phyloP scores from a whole-genome alignment of 2,329 filamentous ascomycete genomes.

The Calonectria leucothoes region DNA sequence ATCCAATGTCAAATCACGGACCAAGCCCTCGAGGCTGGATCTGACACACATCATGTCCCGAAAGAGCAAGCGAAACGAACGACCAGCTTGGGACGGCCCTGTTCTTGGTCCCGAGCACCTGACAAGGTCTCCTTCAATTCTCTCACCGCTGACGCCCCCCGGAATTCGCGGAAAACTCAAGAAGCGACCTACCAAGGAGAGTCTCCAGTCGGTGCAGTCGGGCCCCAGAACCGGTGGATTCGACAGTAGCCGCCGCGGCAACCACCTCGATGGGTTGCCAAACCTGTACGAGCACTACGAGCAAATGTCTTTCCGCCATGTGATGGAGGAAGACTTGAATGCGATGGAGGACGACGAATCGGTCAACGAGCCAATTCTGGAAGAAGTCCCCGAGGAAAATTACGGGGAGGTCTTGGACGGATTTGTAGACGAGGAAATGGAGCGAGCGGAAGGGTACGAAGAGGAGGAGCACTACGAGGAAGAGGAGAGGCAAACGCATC shows the following conservation, averaged over 20 bases:
- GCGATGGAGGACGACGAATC: conserved; percentile 6
- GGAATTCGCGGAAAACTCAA: conserved; percentile 44
- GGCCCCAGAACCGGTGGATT: conserved; percentile 40
- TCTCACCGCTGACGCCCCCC: conserved; percentile 50
- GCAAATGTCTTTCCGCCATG: conserved; percentile 62
- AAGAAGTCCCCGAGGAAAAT: neutral
- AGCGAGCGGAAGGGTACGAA: neutral
- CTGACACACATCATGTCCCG: conserved; percentile 56
- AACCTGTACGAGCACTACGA: conserved; percentile 70
- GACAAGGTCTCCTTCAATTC: conserved; percentile 55
- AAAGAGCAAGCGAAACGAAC: conserved; percentile 44
- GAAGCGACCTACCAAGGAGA: conserved; percentile 53
- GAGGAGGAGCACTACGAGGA: conserved; percentile 22
- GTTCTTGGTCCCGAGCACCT: conserved; percentile 52
- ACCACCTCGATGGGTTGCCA: conserved; percentile 55
- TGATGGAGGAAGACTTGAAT: conserved; percentile 44
- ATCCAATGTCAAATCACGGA: conserved; percentile 37
- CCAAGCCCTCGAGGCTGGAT: conserved; percentile 63
- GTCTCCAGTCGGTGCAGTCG: conserved; percentile 38
- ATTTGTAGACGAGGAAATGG: conserved; percentile 22
- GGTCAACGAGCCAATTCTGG: neutral
- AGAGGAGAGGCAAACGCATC: conserved; percentile 23
- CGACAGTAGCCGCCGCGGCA: conserved; percentile 38
- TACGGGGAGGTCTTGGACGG: conserved; percentile 15
- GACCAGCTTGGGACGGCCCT: conserved; percentile 45